phyloP scores from a whole-genome alignment of 495 filamentous ascomycete genomes.

The Tricharina praecox region DNA sequence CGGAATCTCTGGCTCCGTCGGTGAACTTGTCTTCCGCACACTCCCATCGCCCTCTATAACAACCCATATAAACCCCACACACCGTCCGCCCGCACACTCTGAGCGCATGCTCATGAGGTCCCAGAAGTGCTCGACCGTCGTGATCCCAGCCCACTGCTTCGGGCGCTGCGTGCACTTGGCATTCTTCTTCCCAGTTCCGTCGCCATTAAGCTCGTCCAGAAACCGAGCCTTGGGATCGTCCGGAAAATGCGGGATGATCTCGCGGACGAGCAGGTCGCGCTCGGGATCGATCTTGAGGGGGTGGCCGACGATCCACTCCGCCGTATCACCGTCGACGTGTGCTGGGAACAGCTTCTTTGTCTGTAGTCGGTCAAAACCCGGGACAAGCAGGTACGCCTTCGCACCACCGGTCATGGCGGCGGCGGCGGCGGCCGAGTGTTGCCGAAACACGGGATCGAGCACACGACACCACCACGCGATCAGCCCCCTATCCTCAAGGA shows the following conservation, averaged over 20 bases:
- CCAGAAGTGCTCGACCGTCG: constrained; percentile 81
- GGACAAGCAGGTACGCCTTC: constrained; percentile 69
- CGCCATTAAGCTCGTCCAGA: constrained; percentile 71
- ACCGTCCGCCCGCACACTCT: constrained; percentile 76
- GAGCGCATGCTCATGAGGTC: constrained; percentile 95
- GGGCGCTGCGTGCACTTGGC: constrained; percentile 39
- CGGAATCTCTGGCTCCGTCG: constrained; percentile 15
- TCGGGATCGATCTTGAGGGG: constrained; percentile 37
- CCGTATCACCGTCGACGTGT: constrained; percentile 25
- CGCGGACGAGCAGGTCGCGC: constrained; percentile 44
- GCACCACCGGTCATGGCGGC: too few relatives aligned
- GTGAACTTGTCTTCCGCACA: too few relatives aligned
- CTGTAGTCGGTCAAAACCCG: constrained; percentile 64
- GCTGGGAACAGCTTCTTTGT: constrained; percentile 46
- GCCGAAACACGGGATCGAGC: constrained; percentile 54
- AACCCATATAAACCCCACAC: constrained; percentile 91
- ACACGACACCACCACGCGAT: constrained; percentile 92
- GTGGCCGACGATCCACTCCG: constrained; percentile 38
- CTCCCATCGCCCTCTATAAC: constrained; percentile 43
- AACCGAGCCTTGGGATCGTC: constrained; percentile 95
- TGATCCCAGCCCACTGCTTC: constrained; percentile 59
- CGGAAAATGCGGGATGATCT: constrained; percentile 75
- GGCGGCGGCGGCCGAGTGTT: constrained; percentile 23
- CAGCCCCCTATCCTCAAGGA: constrained; percentile 76
- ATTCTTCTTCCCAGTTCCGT: constrained; percentile 28